Evolutionary conservation across 179 eudicot species (phyloP), one percentile per base, ranked within the genome.

Genomic region (Carnegiea gigantea): DNA sequence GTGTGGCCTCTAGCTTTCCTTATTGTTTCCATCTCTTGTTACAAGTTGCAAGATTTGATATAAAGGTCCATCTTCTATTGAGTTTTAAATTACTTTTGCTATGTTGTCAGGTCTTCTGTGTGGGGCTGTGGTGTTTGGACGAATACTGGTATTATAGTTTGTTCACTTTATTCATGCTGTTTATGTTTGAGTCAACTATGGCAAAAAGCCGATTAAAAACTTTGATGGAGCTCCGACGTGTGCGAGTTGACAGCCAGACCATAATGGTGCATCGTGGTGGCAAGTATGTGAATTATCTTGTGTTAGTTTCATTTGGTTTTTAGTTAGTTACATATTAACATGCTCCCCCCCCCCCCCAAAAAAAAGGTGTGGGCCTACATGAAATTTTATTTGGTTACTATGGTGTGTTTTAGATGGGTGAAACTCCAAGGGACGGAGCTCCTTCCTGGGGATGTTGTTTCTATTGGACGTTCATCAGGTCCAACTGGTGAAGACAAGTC

Each of bases 161-260:
- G 86, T 97, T 95, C 90, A 97, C 99, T 36, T 81, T 97, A 44
- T 92, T 92, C 80, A 95, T 95, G 99, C 92, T 95, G 82, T 93
- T 96, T 83, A 89, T 97, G 91, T 97, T 97, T 80, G 99, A 97
- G 90, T 97, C 98, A 73, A 97, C 99, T 72, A 97, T 97, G 99
- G 99, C 97, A 72, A 97, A 97, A 86, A 90, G 92, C 80, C 98
- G 99, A 76, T 86, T 97, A 75, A 97, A 97, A 88, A 97, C 99
- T 78, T 88, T 97, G 72, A 90, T 97, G 21, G 99, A 97, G 94
- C 95, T 97, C 73, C 89, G 99, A 87, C 95, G 97, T 81, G 99
- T 97, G 44, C 88, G 92, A 89, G 99, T 97, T 85, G 99, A 97
- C 80, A 88, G 87, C 84, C 98, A 95, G 84, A 93, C 88, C 77